Evolutionary conservation across 805 yeast genomes (phyloP).

Genomic region (Barnettozyma sp.): DNA sequence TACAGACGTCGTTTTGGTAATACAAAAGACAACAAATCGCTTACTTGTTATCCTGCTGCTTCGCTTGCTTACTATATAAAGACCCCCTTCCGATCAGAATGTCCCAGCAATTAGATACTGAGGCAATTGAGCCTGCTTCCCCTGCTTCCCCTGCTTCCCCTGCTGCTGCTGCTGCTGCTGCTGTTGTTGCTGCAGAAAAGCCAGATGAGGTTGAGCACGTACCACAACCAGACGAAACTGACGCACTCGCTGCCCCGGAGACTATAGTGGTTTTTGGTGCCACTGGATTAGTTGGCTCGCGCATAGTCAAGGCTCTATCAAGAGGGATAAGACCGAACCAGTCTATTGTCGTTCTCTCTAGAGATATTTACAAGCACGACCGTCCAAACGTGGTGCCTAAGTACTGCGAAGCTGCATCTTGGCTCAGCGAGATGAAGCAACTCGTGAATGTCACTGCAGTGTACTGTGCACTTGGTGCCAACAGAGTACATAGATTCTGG

Average conservation of each 20-base stretch:
- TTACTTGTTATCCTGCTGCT: too few relatives aligned
- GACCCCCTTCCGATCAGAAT: too few relatives aligned
- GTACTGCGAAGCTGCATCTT: conserved; percentile 10
- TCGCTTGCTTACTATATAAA: too few relatives aligned
- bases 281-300: conserved; percentile 14
- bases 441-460: conserved; percentile 13
- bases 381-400: conserved; percentile 11
- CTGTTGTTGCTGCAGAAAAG: neutral
- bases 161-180: neutral
- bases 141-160: too few relatives aligned
- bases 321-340: conserved; percentile 7
- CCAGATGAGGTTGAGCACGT: neutral
- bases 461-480: conserved; percentile 15
- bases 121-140: neutral
- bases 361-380: conserved; percentile 6
- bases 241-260: conserved; percentile 1
- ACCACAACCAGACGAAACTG: neutral
- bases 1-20: too few relatives aligned
- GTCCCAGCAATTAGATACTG: conserved; percentile 3
- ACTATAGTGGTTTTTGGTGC: conserved; percentile 14
- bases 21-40: neutral
- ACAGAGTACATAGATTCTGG: conserved; percentile 7
- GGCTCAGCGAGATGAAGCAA: conserved; percentile 10
- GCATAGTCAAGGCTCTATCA: conserved; percentile 11
- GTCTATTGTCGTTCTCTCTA: conserved; percentile 9